Base-by-base conservation (phyloP, 2,329 filamentous ascomycete genomes). In the Phyllosticta ampelicida region DNA sequence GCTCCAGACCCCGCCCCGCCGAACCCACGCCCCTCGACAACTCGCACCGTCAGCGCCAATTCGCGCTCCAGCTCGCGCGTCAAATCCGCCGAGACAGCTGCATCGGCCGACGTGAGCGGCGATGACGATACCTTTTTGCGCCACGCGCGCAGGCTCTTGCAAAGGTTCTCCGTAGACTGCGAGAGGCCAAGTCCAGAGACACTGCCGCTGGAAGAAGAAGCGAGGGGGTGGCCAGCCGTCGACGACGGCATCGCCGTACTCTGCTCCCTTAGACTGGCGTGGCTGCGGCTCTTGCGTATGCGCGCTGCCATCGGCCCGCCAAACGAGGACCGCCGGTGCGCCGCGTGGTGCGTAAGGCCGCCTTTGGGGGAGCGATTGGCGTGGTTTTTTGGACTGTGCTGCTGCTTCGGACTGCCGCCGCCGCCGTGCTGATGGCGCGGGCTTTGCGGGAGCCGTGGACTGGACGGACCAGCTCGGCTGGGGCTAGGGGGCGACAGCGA, bases 31-130 rank as follows among this genome's bases (percentile, higher is more conserved):
- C 36, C 36, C 36, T 44, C 72, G 3, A 80, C 65, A 3, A 70
- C 73, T 30, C 74, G 65, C 16, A 74, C 67, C 2, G 78, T 78
- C 4, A 75, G 67, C 28, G 75, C 75, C 11, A 86, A 71, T 65
- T 86, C 83, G 20, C 75, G 73, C 62, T 85, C 80, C 1, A 86
- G 71, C 56, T 84, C 81, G 54, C 74, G 75, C 1, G 78, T 73
- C 36, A 44, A 18, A 4, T 36, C 29, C 10, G 29, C 10, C 29
- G 29, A 36, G 9, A 36, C 10, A 11, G 5, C 4, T 1, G 75
- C 70, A 48, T 80, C 75, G 0, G 68, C 61, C 26, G 68, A 67
- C 23, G 82, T 68, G 10, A 68, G 70, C 20, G 81, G 73, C 26
- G 74, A 75, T 5, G 73, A 73, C 18, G 75, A 73, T 2, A 85